phyloP scores from a whole-genome alignment of 495 filamentous ascomycete species.

The Trichoderma parareesei region DNA sequence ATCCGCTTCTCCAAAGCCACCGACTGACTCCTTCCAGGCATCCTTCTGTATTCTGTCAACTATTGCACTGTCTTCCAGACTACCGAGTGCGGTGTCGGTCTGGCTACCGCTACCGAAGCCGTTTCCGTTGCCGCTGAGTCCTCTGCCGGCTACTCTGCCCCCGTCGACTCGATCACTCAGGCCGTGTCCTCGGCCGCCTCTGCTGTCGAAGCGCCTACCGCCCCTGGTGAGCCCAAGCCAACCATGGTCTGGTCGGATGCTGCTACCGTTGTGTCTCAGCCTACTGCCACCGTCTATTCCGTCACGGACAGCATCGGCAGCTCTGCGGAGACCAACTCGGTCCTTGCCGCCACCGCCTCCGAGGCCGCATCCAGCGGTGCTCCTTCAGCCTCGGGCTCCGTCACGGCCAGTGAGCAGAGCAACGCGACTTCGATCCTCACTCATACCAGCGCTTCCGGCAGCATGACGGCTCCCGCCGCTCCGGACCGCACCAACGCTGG shows the following conservation, averaged over 20 bases:
- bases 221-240: not conserved
- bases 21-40: not conserved
- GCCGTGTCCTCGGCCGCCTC: not conserved
- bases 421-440: not conserved
- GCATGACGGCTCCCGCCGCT: not conserved
- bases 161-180: not conserved
- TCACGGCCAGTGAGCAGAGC: not conserved
- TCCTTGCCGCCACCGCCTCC: not conserved
- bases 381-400: not conserved
- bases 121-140: not conserved
- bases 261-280: not conserved
- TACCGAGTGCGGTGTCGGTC: slow-evolving; percentile 7
- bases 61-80: slow-evolving; percentile 9
- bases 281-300: not conserved
- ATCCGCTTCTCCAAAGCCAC: not conserved
- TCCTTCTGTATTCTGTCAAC: slow-evolving; percentile 7
- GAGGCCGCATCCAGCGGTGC: not conserved
- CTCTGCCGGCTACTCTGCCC: not conserved
- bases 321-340: not conserved
- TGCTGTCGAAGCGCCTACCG: not conserved
- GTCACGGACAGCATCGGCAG: not conserved
- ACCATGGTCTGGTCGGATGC: not conserved
- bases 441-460: not conserved
- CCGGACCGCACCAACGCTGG: slow-evolving; percentile 7
- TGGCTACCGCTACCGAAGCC: not conserved